A percentile compares a stretch with the other conserved stretches of the same genome.
Evolutionary conservation across 2,329 filamentous ascomycete genomes (phyloP).

Genomic region (Exophiala sp.): DNA sequence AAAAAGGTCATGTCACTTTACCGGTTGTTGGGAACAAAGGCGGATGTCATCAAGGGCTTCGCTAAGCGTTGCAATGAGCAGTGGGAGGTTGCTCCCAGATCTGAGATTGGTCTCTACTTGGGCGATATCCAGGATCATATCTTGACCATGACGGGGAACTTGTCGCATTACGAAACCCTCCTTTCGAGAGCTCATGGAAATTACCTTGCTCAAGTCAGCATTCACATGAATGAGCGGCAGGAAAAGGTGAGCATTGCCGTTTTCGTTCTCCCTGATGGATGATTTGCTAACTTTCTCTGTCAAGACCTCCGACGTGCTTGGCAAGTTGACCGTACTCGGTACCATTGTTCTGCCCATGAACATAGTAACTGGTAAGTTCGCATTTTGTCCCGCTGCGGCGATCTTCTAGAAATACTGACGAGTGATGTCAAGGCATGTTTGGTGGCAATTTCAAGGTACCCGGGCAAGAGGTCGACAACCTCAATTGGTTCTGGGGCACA

Average conservation of each 20-base stretch:
- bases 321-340: conserved; percentile 89
- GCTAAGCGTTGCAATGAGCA: conserved; percentile 97
- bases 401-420: neutral
- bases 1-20: conserved; percentile 98
- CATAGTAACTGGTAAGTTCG: conserved; percentile 94
- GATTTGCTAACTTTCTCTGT: neutral
- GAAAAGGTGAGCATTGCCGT: conserved; percentile 57
- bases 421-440: conserved; percentile 47
- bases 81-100: conserved; percentile 91
- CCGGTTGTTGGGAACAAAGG: conserved; percentile 89
- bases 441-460: conserved; percentile 80
- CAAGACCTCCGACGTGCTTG: conserved; percentile 81
- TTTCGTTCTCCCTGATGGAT: neutral
- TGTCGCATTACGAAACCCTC: conserved; percentile 96
- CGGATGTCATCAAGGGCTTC: conserved; percentile 98
- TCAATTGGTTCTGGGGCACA: conserved; percentile 70
- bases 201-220: conserved; percentile 99
- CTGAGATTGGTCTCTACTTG: conserved; percentile 94
- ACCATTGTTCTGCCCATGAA: conserved; percentile 99
- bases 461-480: conserved; percentile 77
- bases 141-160: conserved; percentile 94
- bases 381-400: neutral
- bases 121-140: conserved; percentile 99
- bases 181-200: conserved; percentile 89
- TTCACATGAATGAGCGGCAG: conserved; percentile 96